Evolutionary conservation across 371 early-diverging fungal genomes (phyloP).

Genomic region (Batkoa obscura): DNA sequence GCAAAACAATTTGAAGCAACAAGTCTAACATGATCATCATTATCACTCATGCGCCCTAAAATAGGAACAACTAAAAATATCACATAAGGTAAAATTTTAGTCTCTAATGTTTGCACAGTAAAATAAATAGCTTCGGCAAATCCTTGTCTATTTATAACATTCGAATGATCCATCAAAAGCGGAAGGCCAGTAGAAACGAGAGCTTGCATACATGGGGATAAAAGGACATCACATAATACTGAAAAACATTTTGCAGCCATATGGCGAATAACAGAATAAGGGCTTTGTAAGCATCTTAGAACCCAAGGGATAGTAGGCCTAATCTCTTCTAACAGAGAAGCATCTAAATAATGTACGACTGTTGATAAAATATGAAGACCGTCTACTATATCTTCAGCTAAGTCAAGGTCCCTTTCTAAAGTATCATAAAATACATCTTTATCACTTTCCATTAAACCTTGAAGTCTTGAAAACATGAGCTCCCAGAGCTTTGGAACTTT

Average conservation of each 20-base stretch:
- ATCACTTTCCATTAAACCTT: not conserved
- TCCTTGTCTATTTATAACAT: slow-evolving; percentile 61
- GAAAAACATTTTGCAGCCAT: slow-evolving; percentile 66
- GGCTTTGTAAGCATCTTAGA: slow-evolving; percentile 26
- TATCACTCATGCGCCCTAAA: slow-evolving; percentile 95
- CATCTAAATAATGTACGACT: slow-evolving; percentile 42
- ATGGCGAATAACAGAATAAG: slow-evolving; percentile 55
- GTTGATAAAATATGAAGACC: slow-evolving; percentile 49
- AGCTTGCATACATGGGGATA: slow-evolving; percentile 53
- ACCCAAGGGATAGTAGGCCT: not conserved
- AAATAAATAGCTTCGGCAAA: slow-evolving; percentile 57
- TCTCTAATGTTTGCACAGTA: slow-evolving; percentile 43
- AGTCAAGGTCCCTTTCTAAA: not conserved
- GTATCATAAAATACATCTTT: not conserved
- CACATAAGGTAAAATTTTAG: slow-evolving; percentile 75
- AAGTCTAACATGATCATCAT: slow-evolving; percentile 69
- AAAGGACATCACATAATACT: slow-evolving; percentile 39
- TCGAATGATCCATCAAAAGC: slow-evolving; percentile 48
- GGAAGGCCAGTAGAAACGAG: slow-evolving; percentile 61
- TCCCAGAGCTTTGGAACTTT: slow-evolving; percentile 66
- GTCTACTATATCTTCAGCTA: slow-evolving; percentile 59
- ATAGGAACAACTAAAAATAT: slow-evolving; percentile 90
- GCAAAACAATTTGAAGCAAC: slow-evolving; percentile 87
- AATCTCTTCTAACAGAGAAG: not conserved
- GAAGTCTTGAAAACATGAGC: not conserved